Base-by-base conservation (phyloP, 345 rosid species). In the Physaria fendleri region DNA sequence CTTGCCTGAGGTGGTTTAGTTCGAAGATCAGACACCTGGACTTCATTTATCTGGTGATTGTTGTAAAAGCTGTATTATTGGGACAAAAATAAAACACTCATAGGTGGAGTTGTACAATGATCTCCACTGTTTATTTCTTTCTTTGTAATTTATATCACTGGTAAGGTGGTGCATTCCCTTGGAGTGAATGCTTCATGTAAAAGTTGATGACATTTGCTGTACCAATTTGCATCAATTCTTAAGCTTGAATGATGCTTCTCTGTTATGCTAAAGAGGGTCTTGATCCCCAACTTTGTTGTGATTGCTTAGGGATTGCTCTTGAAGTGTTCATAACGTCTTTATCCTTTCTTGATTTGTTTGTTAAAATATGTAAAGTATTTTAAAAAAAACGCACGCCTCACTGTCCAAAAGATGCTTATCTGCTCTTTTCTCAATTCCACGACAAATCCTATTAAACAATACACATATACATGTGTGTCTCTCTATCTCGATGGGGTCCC, bases 1-100 rank as follows among this genome's bases (percentile, higher is more conserved):
- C 83, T 79, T 70, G 63, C 85, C 92, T 59, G 95, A 80, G 97
- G 97, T 85, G 95, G 78, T 49, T 56, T 54, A 46, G 43, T 62
- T 54, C 32, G 62, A 46, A 69, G 68, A 62, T 69, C 63, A 69
- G 68, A 62, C 68, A 61, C 74, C 68, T 61, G 49, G 74, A 62
- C 61, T 53, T 62, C 57, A 52, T 62, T 51, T 47, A 45, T 62
- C 43, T 55, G 73, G 68, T 62, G 64, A 46, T 38, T 62, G 44
- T 69, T 62, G 74, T 69, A 54, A 33, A 21, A 2, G 56, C 45
- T 69, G 64, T 54, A 42, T 43, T 68, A 53, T 68, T 54, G 46
- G 6, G 41, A 58, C 48, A 10, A 42, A 32, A 41, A 42, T 20
- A 44, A 51, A 51, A 33, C 59, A 51, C 32, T 68, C 16, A 68